A percentile compares a stretch with the other conserved stretches of the same genome.
phyloP scores from a whole-genome alignment of 768 basidiomycete genomes.

The Mycena sanguinolenta region DNA sequence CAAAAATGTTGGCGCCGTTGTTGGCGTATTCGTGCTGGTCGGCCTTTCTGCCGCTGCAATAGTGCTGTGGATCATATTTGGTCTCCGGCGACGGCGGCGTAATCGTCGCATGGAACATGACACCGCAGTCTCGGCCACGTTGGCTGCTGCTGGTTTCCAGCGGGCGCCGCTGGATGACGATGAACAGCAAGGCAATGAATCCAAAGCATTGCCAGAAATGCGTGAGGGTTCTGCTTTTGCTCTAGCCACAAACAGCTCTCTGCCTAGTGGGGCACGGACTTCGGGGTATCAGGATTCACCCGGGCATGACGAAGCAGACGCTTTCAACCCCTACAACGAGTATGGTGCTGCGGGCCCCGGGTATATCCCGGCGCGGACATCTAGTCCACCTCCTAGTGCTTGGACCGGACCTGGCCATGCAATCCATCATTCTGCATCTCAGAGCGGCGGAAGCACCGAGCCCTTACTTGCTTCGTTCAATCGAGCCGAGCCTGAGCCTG shows the following conservation, averaged over 20 bases:
- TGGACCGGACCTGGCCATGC: constrained; percentile 47
- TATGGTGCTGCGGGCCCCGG: constrained; percentile 49
- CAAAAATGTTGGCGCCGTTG: constrained; percentile 88
- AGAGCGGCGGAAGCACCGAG: constrained; percentile 71
- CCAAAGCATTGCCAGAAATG: constrained; percentile 52
- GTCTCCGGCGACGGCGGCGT: constrained; percentile 74
- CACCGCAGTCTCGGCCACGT: constrained; percentile 76
- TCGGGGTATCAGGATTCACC: constrained; percentile 55
- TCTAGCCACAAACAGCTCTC: constrained; percentile 43
- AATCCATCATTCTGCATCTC: constrained; percentile 57
- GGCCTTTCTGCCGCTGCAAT: constrained; percentile 83
- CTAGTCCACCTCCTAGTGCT: constrained; percentile 58
- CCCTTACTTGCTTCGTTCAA: constrained; percentile 66
- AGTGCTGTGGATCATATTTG: constrained; percentile 78
- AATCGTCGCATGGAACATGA: constrained; percentile 76
- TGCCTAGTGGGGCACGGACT: constrained; percentile 47
- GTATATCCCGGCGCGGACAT: constrained; percentile 62
- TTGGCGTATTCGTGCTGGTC: constrained; percentile 91
- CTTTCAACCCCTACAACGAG: constrained; percentile 69
- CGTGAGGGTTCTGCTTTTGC: constrained; percentile 55
- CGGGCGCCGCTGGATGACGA: constrained; percentile 79
- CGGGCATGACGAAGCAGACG: constrained; percentile 49
- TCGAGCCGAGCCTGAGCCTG: constrained; percentile 44
- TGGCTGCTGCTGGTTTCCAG: constrained; percentile 79
- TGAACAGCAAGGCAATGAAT: constrained; percentile 56